Conservation (phyloP, 257 asterid genomes). For the Fraxinus cuspidata region DNA sequence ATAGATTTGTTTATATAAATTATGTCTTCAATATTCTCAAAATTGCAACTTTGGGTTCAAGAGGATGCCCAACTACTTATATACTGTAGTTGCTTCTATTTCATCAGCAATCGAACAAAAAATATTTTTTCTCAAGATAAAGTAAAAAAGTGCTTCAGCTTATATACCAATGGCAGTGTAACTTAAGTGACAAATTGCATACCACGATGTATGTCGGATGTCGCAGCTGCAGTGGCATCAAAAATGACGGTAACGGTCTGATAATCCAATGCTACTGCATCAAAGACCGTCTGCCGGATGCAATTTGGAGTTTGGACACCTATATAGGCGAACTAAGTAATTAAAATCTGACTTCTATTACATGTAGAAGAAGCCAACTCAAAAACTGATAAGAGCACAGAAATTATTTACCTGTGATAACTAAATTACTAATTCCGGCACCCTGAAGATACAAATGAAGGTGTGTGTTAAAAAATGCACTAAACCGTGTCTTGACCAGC, state of each 20-base stretch:
- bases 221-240: constrained; percentile 93
- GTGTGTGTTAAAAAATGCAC: constrained; percentile 85
- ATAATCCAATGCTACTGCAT: constrained; percentile 81
- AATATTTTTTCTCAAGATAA: background rate
- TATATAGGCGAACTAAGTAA: constrained; percentile 24
- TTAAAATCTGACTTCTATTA: background rate
- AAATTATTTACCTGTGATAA: constrained; percentile 54
- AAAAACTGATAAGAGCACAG: background rate
- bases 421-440: constrained; percentile 49
- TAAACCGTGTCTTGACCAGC: constrained; percentile 86
- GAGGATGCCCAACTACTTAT: background rate
- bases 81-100: background rate
- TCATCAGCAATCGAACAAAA: background rate
- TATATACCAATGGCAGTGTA: background rate
- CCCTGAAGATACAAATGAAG: constrained; percentile 80
- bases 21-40: background rate
- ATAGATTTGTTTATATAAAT: background rate
- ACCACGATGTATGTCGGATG: constrained; percentile 76
- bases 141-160: background rate
- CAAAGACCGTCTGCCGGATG: constrained; percentile 81
- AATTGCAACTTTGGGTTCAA: background rate
- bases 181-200: constrained; percentile 19
- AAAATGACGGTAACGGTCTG: constrained; percentile 56
- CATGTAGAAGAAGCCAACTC: background rate
- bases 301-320: constrained; percentile 98